Evolutionary conservation across 345 rosid genomes (phyloP), one percentile per base, ranked within the genome.

Genomic region (Orychophragmus violaceus): DNA sequence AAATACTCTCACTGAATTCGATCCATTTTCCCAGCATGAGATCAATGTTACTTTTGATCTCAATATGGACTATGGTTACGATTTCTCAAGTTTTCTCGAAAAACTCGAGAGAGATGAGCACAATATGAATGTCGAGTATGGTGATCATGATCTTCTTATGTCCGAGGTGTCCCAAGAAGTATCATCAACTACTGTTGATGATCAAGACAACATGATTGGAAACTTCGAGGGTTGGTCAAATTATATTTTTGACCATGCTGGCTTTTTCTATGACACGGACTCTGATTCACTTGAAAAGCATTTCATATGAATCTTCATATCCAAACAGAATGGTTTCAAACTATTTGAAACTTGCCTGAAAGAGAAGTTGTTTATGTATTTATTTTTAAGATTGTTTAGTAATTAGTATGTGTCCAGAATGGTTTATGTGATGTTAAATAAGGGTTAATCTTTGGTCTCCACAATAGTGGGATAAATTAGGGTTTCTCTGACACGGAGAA

Each of bases 101-200:
- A 53, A 57, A 22, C 22, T 72, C 35, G 59, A 22, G 22, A 35
- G 21, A 2, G 56, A 33, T 23, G 27, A 33, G 57, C 36, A 49
- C 13, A 17, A 59, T 8, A 51, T 30, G 67, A 73, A 51, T 50
- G 46, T 37, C 7, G 61, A 57, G 24, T 27, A 63, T 41, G 54
- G 41, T n/a, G n/a, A n/a, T 33, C 70, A 45, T 1, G 69, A 64
- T 48, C 25, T 64, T 3, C 70, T 50, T 29, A 50, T 65, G 62
- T 72, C 71, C 2, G 76, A 64, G 59, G 37, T 66, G 45, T 65
- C 69, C 2, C 75, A 62, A 63, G 75, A 71, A 25, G 58, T 71
- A 42, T 55, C 72, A 73, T 73, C 77, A 66, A 50, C 68, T 59
- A 73, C 56, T 72, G 67, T 59, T 65, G 77, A 58, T 59, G 72